These are phyloP conservation scores for Cyclocybe cylindracea DNA, from an alignment of 768 basidiomycete species.

Conservation along the genomic window DNA sequence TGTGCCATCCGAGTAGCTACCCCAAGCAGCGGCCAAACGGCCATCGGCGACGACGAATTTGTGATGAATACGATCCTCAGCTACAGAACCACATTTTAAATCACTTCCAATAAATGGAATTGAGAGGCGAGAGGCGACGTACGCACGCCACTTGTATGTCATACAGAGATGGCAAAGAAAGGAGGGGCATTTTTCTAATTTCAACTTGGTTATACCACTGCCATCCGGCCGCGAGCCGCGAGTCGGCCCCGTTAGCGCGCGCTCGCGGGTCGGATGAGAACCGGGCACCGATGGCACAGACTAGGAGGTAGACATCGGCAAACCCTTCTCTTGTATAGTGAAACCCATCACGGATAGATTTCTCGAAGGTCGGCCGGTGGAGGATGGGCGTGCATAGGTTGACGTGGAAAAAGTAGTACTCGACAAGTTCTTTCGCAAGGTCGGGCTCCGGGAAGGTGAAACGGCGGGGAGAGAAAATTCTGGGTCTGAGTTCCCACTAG, in stretches of 20 bases:
- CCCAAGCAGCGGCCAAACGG: constrained; percentile 61
- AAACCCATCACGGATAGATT: constrained; percentile 40
- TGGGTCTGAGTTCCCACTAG: background rate
- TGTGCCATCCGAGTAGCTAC: constrained; percentile 65
- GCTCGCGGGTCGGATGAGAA: constrained; percentile 53
- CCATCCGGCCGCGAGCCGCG: constrained; percentile 47
- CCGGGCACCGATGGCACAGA: constrained; percentile 65
- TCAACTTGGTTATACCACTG: constrained; percentile 60
- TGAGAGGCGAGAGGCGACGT: constrained; percentile 17
- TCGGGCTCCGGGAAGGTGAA: constrained; percentile 36
- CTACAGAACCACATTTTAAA: constrained; percentile 22
- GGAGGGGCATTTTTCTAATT: constrained; percentile 52
- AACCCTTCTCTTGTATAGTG: constrained; percentile 51
- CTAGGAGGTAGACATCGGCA: constrained; percentile 53
- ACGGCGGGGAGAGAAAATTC: constrained; percentile 13
- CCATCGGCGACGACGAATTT: constrained; percentile 50
- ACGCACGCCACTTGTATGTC: constrained; percentile 66
- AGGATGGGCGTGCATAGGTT: constrained; percentile 62
- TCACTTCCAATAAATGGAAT: background rate
- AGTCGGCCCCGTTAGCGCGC: constrained; percentile 29
- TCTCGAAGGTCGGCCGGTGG: constrained; percentile 64
- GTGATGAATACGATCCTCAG: constrained; percentile 44
- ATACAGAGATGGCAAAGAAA: constrained; percentile 59
- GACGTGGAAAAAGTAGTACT: constrained; percentile 55
- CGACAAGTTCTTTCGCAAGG: too few species aligned